Evolutionary conservation across 2,329 filamentous ascomycete genomes (phyloP), one percentile per base, ranked within the genome.

Genomic region (Rosellinia necatrix): DNA sequence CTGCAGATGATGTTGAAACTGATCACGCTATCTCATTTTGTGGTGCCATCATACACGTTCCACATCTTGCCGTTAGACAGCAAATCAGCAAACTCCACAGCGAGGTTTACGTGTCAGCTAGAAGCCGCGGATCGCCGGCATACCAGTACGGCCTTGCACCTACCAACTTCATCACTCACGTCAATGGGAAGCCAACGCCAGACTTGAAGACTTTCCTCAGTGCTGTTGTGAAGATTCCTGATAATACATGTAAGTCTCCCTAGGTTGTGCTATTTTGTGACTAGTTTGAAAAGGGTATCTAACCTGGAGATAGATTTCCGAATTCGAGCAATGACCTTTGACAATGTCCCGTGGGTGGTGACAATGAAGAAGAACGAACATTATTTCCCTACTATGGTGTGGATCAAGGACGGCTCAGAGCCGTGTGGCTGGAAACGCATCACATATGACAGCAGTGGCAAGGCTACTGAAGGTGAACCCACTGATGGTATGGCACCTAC

Each of bases 311-410:
- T 54, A 88, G 86, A 99, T 75, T 99, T 99, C 85, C 87, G 94
- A 15, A 81, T 99, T 49, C 92, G 93, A 72, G 91, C 94, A n/a
- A 91, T 97, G 72, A 97, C 94, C 0, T 99, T 99, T 69, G 94
- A 99, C 73, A 96, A 96, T 68, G 92, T 99, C 8, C 93, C 93
- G 3, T 99, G 94, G 92, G 92, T 99, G n/a, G 91, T 96, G 34
- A 99, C 94, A 7, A 96, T 99, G 90, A 99, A 99, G 86, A 97
- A 97, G 83, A 97, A 97, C 66, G 93, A 99, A 71, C 94, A 99
- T 74, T 99, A 99, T 72, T 89, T 89, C 74, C 86, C 86, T 0
- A 88, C 85, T 0, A 83, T 85, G 72, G 86, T 89, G 67, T 87
- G 85, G 80, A 82, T 85, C 72, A 88, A 87, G 71, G 85, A 88